Base-by-base conservation (phyloP, 2,329 filamentous ascomycete species). In the Penicillium nordicum region DNA sequence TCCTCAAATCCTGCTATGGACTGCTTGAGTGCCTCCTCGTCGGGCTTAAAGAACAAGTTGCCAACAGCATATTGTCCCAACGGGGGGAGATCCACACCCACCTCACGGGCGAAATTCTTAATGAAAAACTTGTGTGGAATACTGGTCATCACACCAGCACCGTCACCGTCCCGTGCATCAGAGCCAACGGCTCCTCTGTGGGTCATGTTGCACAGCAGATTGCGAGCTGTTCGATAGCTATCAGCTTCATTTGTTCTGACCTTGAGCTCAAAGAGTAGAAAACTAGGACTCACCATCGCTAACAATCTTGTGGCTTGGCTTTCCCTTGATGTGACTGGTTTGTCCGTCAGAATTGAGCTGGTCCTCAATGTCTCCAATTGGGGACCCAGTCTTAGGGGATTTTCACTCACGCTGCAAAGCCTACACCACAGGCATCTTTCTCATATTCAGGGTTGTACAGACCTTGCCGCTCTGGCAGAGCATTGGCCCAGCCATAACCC, bases 371-470 rank as follows among this genome's bases (percentile, higher is more conserved):
- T 30, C 42, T 47, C 40, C 53, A 43, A 47, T 50, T 21, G 16
- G 10, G 23, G 29, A 23, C 14, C 30, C 18, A 12, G 21, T 21
- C 40, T 21, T 30, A 4, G 34, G 34, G 36, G 29, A 18, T 4
- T 25, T 9, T 9, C 16, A 82, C 86, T 80, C 82, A 95, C 91
- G 93, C 96, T 78, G 93, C 91, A 78, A 99, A 99, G 75, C 94
- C 94, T 71, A 99, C 94, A 89, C 94, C 94, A 74, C 94, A 99
- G 67, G 94, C 92, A 92, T 99, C 94, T 78, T 97, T 97, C 80
- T 97, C 94, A 63, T 95, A 86, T 75, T 88, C 86, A 62, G 94
- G 94, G 79, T 97, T 92, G 75, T 99, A 99, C 50, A 99, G 86
- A 83, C 93, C 94, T 87, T 97, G 93, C 86, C 96, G 96, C 84